Conservation (phyloP, 352 stramenopile genomes). For the Elongisporangium undulatum region DNA sequence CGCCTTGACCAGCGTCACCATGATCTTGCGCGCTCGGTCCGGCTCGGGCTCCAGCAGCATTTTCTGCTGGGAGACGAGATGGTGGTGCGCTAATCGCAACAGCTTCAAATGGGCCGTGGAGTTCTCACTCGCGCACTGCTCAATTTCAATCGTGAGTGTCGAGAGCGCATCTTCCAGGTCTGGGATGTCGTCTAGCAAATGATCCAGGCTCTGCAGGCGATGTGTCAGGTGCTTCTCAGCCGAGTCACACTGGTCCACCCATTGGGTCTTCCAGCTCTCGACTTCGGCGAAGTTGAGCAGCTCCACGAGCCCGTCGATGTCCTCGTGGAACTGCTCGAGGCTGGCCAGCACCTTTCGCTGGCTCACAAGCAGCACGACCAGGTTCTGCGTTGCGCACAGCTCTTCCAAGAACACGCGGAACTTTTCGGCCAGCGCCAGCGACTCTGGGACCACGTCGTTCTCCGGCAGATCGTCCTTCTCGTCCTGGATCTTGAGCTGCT, state of each 20-base stretch:
- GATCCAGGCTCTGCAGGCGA: background rate
- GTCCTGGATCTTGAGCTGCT: background rate
- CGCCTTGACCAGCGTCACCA: slow-evolving; percentile 63
- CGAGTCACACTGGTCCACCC: background rate
- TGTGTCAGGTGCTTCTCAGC: background rate
- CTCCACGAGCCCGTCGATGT: slow-evolving; percentile 21
- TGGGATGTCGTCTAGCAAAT: background rate
- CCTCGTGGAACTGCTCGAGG: slow-evolving; percentile 17
- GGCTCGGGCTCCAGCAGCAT: background rate
- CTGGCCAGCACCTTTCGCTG: slow-evolving; percentile 20
- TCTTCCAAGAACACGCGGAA: background rate
- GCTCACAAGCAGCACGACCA: slow-evolving; percentile 7
- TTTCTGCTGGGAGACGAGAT: background rate
- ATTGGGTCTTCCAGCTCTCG: background rate
- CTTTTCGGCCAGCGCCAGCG: background rate
- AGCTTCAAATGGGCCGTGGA: background rate
- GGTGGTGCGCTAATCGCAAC: background rate
- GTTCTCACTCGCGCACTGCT: background rate
- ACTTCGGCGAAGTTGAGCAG: slow-evolving; percentile 13
- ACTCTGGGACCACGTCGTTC: background rate
- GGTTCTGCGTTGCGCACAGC: background rate
- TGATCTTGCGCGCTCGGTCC: background rate
- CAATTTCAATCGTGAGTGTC: background rate
- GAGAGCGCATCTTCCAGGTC: background rate
- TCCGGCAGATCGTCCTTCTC: background rate